These are phyloP conservation scores for Coelastrella sp. DNA, from an alignment of 139 green algal genomes.

Conservation along the genomic window DNA sequence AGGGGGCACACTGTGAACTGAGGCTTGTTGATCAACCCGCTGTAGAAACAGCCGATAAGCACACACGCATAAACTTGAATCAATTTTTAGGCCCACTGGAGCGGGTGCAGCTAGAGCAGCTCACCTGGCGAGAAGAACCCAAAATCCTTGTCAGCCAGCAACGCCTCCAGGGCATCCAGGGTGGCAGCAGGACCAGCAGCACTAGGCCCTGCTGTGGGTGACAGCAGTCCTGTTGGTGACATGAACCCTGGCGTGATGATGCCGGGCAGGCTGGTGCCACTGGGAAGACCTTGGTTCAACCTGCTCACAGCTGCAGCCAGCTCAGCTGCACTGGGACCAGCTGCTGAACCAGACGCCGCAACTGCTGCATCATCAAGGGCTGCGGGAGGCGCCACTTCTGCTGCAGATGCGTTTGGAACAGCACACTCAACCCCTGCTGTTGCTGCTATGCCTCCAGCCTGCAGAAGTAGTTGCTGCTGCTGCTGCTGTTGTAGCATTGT, in stretches of 20 bases:
- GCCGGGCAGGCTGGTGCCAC: background rate
- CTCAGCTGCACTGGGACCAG: background rate
- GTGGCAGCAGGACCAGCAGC: background rate
- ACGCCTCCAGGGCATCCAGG: constrained; percentile 22
- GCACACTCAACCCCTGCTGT: background rate
- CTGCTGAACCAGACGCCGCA: background rate
- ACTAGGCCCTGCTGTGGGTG: background rate
- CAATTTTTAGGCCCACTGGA: background rate
- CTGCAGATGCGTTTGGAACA: background rate
- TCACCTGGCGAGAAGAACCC: constrained; percentile 7
- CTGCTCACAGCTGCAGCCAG: constrained; percentile 1
- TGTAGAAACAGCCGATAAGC: background rate
- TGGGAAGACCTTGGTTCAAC: background rate
- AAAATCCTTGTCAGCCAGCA: constrained; percentile 25
- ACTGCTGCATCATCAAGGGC: background rate
- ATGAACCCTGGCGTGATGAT: constrained; percentile 25
- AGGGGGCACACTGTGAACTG: background rate
- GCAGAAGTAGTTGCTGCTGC: background rate
- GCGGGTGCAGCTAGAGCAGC: background rate
- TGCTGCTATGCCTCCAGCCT: background rate
- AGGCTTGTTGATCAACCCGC: background rate
- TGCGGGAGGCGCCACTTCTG: no score
- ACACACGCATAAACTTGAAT: background rate
- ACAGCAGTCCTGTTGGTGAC: constrained; percentile 21
- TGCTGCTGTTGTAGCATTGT: constrained; percentile 14